Evolutionary conservation across 1,139 yeast genomes (phyloP).

Genomic region (Diutina pseudorugosa): DNA sequence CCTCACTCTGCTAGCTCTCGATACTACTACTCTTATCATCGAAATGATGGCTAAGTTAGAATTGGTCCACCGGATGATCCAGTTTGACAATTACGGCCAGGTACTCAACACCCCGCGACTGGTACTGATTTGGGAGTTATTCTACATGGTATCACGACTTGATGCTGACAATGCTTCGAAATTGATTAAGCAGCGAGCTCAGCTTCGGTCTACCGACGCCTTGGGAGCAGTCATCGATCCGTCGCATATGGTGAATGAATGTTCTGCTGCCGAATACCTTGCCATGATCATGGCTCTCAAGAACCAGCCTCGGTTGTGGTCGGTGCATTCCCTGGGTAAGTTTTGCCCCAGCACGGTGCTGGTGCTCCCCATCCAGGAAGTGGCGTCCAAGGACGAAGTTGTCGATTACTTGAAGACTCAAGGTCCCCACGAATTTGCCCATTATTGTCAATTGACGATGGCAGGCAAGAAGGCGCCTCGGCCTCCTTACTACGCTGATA

Average conservation of each 20-base stretch:
- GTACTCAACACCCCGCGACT: conserved; percentile 29
- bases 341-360: conserved; percentile 33
- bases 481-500: conserved; percentile 14
- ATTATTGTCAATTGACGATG: conserved; percentile 12
- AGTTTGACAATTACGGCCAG: conserved; percentile 30
- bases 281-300: background rate
- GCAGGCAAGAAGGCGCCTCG: conserved; percentile 6
- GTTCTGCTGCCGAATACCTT: background rate
- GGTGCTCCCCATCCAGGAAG: conserved; percentile 30
- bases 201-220: conserved; percentile 5
- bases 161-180: background rate
- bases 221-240: background rate
- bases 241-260: background rate
- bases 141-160: conserved; percentile 13
- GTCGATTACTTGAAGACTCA: conserved; percentile 19
- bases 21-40: conserved; percentile 11
- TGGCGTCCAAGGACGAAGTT: conserved; percentile 17
- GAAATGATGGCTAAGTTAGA: conserved; percentile 5
- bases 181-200: conserved; percentile 10
- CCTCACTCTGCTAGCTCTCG: conserved; percentile 19
- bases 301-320: conserved; percentile 2
- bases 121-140: conserved; percentile 37
- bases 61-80: conserved; percentile 38
- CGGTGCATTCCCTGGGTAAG: conserved; percentile 4
- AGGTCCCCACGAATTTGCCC: conserved; percentile 14